phyloP scores from a whole-genome alignment of 2,329 filamentous ascomycete species.

The Diplocarpon mali region DNA sequence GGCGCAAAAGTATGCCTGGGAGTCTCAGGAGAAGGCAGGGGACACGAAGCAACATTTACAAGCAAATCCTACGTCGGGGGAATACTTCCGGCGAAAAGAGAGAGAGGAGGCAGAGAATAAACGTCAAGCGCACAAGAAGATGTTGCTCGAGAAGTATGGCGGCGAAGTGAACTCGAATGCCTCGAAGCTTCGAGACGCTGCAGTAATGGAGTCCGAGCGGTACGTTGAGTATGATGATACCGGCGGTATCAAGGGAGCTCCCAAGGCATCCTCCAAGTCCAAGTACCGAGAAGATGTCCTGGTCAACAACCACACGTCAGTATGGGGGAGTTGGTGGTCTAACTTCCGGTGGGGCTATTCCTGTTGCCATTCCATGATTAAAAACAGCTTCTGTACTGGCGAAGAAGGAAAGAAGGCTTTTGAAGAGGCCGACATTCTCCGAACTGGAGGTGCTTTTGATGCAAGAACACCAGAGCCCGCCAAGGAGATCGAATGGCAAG shows the following conservation, averaged over 20 bases:
- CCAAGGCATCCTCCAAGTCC: slow-evolving; percentile 65
- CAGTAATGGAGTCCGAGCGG: slow-evolving; percentile 68
- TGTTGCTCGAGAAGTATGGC: slow-evolving; percentile 75
- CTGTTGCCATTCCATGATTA: slow-evolving; percentile 86
- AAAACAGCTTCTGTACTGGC: slow-evolving; percentile 96
- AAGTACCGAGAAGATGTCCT: slow-evolving; percentile 87
- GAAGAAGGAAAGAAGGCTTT: slow-evolving; percentile 76
- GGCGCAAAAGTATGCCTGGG: slow-evolving; percentile 88
- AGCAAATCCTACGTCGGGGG: slow-evolving; percentile 90
- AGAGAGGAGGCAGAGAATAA: slow-evolving; percentile 60
- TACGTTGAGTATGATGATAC: slow-evolving; percentile 93
- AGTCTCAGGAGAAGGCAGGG: slow-evolving; percentile 74
- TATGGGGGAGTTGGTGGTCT: slow-evolving; percentile 97
- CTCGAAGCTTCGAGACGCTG: slow-evolving; percentile 51
- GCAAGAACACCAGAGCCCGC: slow-evolving; percentile 22
- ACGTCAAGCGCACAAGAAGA: slow-evolving; percentile 55
- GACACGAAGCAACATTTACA: slow-evolving; percentile 80
- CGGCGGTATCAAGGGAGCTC: slow-evolving; percentile 79
- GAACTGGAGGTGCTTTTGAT: slow-evolving; percentile 33
- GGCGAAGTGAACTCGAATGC: slow-evolving; percentile 48
- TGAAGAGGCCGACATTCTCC: slow-evolving; percentile 59
- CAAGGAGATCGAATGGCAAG: slow-evolving; percentile 18
- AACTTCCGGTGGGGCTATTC: slow-evolving; percentile 93
- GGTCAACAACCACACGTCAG: slow-evolving; percentile 80
- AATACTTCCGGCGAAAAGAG: slow-evolving; percentile 72